Conservation (phyloP, 805 yeast genomes). For the Hermanozyma aechmeae region DNA sequence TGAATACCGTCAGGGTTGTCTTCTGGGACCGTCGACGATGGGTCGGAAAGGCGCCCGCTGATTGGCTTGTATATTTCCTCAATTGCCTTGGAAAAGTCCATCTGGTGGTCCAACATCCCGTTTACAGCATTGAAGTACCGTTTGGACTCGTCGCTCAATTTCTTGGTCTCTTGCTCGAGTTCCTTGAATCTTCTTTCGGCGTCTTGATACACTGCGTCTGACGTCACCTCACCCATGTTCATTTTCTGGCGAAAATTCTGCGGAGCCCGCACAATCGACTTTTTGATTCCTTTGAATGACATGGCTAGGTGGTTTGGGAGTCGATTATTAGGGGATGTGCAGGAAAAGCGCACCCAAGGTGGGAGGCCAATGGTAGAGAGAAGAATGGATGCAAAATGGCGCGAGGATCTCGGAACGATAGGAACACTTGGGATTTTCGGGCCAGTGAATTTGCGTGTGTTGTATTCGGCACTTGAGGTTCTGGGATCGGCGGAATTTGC, state of each 20-base stretch:
- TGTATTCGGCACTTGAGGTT: no score
- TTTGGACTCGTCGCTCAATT: slow-evolving; percentile 80
- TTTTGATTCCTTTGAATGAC: slow-evolving; percentile 86
- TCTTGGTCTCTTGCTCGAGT: slow-evolving; percentile 81
- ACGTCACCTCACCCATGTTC: slow-evolving; percentile 60
- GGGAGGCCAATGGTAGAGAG: no score
- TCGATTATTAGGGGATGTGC: no score
- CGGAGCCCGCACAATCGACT: slow-evolving; percentile 80
- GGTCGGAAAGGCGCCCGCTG: slow-evolving; percentile 85
- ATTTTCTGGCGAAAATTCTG: slow-evolving; percentile 84
- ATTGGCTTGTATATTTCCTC: slow-evolving; percentile 96
- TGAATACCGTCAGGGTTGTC: slow-evolving; percentile 95
- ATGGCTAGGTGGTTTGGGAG: no score
- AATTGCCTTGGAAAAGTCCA: slow-evolving; percentile 90
- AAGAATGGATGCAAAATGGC: no score
- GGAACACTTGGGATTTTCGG: no score
- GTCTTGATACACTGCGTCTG: slow-evolving; percentile 83
- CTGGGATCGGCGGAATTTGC: no score
- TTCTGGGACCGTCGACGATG: slow-evolving; percentile 76
- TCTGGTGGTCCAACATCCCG: slow-evolving; percentile 88
- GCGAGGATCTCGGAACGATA: no score
- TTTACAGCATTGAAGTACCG: slow-evolving; percentile 87
- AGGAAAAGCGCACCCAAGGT: no score
- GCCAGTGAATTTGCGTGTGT: no score
- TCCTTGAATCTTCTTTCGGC: slow-evolving; percentile 96